Conservation (phyloP, 805 yeast genomes). For the Ogataea ganodermae region DNA sequence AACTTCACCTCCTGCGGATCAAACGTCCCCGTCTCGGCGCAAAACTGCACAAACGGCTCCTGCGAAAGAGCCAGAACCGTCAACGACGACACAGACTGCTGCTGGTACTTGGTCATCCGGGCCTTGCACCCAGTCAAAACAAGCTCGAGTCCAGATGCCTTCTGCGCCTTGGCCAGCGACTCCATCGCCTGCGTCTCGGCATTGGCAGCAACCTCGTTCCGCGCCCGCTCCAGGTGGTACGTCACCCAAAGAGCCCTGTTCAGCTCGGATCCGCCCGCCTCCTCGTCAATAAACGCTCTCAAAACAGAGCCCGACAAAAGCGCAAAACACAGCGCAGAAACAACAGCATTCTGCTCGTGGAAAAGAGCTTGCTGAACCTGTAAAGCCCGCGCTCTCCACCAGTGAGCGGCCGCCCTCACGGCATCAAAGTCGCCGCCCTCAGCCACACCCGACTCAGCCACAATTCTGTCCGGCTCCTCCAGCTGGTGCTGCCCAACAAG, state of each 20-base stretch:
- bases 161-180: slow-evolving; percentile 55
- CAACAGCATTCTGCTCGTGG: slow-evolving; percentile 54
- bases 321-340: slow-evolving; percentile 44
- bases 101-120: slow-evolving; percentile 81
- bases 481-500: slow-evolving; percentile 9
- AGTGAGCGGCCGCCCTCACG: slow-evolving; percentile 50
- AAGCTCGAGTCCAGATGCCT: slow-evolving; percentile 59
- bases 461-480: slow-evolving; percentile 25
- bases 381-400: slow-evolving; percentile 79
- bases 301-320: slow-evolving; percentile 40
- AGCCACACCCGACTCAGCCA: slow-evolving; percentile 20
- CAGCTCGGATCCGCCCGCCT: slow-evolving; percentile 31
- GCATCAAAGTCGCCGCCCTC: slow-evolving; percentile 31
- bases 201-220: slow-evolving; percentile 60
- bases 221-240: slow-evolving; percentile 67
- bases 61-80: slow-evolving; percentile 70
- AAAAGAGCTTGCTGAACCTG: slow-evolving; percentile 65
- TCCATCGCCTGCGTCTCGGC: slow-evolving; percentile 64
- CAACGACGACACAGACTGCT: slow-evolving; percentile 67
- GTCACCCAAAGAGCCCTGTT: slow-evolving; percentile 43
- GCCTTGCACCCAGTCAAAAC: slow-evolving; percentile 88
- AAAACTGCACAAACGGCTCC: slow-evolving; percentile 25
- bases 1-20: slow-evolving; percentile 61
- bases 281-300: slow-evolving; percentile 36
- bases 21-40: slow-evolving; percentile 21